Base-by-base conservation (phyloP, 345 rosid genomes). In the Firmiana major region DNA sequence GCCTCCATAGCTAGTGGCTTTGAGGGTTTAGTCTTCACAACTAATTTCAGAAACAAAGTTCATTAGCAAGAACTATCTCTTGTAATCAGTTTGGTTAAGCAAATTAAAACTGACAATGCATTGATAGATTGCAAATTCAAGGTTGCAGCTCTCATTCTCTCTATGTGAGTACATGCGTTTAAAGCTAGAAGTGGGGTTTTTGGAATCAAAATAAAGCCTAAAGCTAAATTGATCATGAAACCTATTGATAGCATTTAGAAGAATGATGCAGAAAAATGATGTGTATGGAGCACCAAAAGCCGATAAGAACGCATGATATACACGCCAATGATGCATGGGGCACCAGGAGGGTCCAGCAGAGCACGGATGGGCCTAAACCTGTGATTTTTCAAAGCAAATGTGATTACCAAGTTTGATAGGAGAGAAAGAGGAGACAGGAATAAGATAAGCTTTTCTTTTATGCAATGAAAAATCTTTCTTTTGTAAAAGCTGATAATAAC, bases 221-320 rank as follows among this genome's bases (percentile, higher is more conserved):
- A 68, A 60, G 74, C 19, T 58, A 26, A 16, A 45, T 42, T 53
- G 73, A 78, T 81, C 60, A 75, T 75, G 42, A 74, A 77, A 42
- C 63, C 78, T 81, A 77, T 40, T 63, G 22, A 7, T 78, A 74
- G 78, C 73, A 66, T 74, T 77, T 73, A 57, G 78, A 73, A 77
- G 63, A 77, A 81, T 58, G 65, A 63, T 42, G 74, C 74, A 71
- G 34, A 42, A 42, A 58, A 73, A 70, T 70, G 58, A 48, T 48
- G 64, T 8, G 15, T 11, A 42, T 5, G 22, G 36, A 45, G 72
- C 34, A 43, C 71, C 24, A 38, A 63, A 28, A 19, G 69, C 26
- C 26, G 6, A 38, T 64, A 40, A 21, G 17, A 73, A 22, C 16
- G 34, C 76, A 73, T 73, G 76, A 57, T 22, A 6, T 53, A 12